Evolutionary conservation across 306 rosid species (phyloP).

Genomic region (Gynostemma pentaphyllum): DNA sequence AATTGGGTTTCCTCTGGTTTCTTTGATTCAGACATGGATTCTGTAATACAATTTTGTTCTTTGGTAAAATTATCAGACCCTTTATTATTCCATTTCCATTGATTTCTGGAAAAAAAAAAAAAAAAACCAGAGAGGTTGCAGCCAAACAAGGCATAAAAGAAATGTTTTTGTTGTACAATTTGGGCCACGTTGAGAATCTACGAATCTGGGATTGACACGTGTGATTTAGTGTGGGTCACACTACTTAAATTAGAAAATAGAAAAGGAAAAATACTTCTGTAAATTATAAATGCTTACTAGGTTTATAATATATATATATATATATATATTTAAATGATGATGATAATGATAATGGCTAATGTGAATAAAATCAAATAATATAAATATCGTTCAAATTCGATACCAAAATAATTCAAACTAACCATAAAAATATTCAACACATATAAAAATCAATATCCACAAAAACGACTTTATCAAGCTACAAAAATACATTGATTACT

Average conservation of each 20-base stretch:
- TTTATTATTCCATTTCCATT: conserved; percentile 10
- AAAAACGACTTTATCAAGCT: too few species aligned
- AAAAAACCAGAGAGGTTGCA: not conserved
- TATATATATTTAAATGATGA: too few species aligned
- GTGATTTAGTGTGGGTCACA: not conserved
- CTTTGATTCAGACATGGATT: conserved; percentile 1
- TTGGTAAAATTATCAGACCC: not conserved
- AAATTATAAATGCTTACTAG: too few species aligned
- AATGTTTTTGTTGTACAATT: not conserved
- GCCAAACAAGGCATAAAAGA: not conserved
- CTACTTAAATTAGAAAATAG: not conserved
- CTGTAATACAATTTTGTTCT: not conserved
- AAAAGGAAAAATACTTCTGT: not conserved
- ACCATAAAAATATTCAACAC: too few species aligned
- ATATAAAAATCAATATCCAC: too few species aligned
- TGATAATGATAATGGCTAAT: too few species aligned
- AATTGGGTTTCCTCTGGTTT: not conserved
- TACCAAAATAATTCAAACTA: too few species aligned
- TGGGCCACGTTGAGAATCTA: not conserved
- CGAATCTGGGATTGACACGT: not conserved
- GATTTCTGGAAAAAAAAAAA: not conserved
- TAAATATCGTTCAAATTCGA: too few species aligned
- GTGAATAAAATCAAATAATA: too few species aligned
- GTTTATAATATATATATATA: too few species aligned
- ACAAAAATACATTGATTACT: too few species aligned